Evolutionary conservation across 352 stramenopile species (phyloP), one percentile per base, ranked within the genome.

Genomic region (Pythium insidiosum): DNA sequence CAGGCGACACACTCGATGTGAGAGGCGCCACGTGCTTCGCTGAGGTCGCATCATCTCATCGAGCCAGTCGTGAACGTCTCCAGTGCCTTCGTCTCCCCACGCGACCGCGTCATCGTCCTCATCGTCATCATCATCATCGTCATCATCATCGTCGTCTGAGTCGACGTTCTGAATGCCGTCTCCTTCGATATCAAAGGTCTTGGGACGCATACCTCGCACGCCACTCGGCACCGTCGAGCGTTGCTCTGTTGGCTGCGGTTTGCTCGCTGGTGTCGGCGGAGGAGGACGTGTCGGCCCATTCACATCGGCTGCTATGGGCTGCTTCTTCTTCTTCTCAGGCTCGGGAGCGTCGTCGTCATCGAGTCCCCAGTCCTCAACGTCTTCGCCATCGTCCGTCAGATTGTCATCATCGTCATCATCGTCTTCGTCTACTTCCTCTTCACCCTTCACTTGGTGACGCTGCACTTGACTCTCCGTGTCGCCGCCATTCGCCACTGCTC

Each of bases 21-120:
- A 23, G 20, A 30, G 20, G 1, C 10, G 29, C 16, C 3, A 35
- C 30, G 3, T 60, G 43, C 34, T 23, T 49, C 6, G 9, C 23
- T 37, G 20, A 26, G 30, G 26, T 11, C 40, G 31, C 5, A 31
- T 31, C 12, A 34, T 28, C 13, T 28, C 53, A 2, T 73, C 56
- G 11, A 87, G 56, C 74, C 72, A 87, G 45, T 87, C 74, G 9
- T 73, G 53, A 38, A 87, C 36, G 12, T 49, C 63, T 24, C 69
- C 68, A n/a, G 55, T 61, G 18, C 54, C 59, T 36, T 65, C 58
- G n/a, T 66, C 57, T 24, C 61, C 56, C 2, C 49, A n/a, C n/a
- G n/a, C n/a, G n/a, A n/a, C n/a, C n/a, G n/a, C 52, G 12, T 53
- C 38, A 15, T 57, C 42, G 16, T 47, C 38, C 10, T 30, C 37